phyloP scores from a whole-genome alignment of 139 green algal genomes.

The Micractinium conductrix region DNA sequence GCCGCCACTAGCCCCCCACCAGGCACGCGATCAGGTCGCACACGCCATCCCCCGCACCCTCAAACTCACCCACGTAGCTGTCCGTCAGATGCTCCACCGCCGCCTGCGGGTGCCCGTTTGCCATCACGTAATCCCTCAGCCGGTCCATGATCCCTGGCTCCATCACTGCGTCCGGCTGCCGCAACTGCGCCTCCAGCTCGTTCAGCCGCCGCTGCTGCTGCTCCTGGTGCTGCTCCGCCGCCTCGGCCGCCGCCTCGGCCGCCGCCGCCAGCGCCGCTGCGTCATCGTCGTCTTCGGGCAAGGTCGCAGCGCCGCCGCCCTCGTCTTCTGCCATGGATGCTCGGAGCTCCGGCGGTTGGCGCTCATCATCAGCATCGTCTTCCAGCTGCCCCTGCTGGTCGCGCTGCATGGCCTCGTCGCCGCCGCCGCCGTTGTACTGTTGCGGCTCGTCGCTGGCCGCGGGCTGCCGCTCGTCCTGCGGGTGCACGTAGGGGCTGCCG shows the following conservation, averaged over 20 bases:
- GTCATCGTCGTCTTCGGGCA: background rate
- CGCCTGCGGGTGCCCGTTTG: constrained; percentile 60
- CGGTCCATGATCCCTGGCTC: constrained; percentile 66
- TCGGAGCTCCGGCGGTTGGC: too few species aligned
- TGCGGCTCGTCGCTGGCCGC: background rate
- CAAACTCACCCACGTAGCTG: constrained; percentile 63
- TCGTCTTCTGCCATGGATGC: too few species aligned
- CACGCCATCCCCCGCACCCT: background rate
- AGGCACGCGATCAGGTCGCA: background rate
- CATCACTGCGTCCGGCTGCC: constrained; percentile 72
- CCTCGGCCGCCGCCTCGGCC: background rate
- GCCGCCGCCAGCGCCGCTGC: background rate
- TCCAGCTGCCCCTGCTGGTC: background rate
- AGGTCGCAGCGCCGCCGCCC: too few species aligned
- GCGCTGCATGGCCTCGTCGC: background rate
- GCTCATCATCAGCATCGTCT: background rate
- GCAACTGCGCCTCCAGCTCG: constrained; percentile 64
- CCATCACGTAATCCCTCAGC: constrained; percentile 65
- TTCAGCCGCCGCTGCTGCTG: constrained; percentile 38
- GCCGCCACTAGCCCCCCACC: too few species aligned
- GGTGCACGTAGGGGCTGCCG: background rate
- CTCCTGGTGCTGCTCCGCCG: constrained; percentile 4
- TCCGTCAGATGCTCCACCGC: constrained; percentile 70
- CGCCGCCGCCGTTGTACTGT: background rate
- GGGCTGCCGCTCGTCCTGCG: background rate